phyloP scores from a whole-genome alignment of 345 rosid species.

The Cardiospermum halicacabum region DNA sequence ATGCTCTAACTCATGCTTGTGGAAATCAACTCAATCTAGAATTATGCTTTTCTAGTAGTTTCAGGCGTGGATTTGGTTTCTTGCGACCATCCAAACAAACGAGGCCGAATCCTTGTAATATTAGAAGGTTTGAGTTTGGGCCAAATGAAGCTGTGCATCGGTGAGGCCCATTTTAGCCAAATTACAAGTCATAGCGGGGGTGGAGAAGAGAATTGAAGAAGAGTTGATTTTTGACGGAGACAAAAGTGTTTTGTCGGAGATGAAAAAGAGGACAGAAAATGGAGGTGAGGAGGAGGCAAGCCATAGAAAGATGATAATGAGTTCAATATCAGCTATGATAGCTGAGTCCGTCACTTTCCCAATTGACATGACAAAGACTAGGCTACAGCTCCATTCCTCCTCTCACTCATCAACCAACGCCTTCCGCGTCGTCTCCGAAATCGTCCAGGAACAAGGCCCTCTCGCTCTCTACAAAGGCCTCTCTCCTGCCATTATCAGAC shows the following conservation, averaged over 20 bases:
- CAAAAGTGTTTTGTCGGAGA: neutral
- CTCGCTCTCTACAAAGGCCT: slow-evolving; percentile 62
- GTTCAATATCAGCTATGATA: slow-evolving; percentile 76
- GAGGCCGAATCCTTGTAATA: too few relatives aligned
- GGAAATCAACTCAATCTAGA: too few relatives aligned
- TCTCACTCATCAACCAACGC: slow-evolving; percentile 36
- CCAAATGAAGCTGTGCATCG: too few relatives aligned
- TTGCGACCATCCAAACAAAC: too few relatives aligned
- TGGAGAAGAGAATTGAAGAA: too few relatives aligned
- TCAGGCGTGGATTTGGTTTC: too few relatives aligned
- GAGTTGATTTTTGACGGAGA: too few relatives aligned
- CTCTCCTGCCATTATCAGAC: slow-evolving; percentile 72
- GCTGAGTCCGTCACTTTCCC: slow-evolving; percentile 84
- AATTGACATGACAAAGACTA: slow-evolving; percentile 77
- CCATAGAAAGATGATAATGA: slow-evolving; percentile 40
- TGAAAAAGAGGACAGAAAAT: neutral
- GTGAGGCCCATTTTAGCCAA: too few relatives aligned
- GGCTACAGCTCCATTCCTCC: slow-evolving; percentile 75
- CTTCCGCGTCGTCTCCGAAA: slow-evolving; percentile 47
- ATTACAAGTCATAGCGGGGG: too few relatives aligned
- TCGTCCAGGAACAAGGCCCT: slow-evolving; percentile 46
- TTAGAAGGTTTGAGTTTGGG: too few relatives aligned
- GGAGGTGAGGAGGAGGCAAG: slow-evolving; percentile 22
- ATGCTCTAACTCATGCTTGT: too few relatives aligned
- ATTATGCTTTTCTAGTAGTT: too few relatives aligned